Evolutionary conservation across 2,329 filamentous ascomycete genomes (phyloP), one percentile per base, ranked within the genome.

Genomic region (Fusarium sambucinum): DNA sequence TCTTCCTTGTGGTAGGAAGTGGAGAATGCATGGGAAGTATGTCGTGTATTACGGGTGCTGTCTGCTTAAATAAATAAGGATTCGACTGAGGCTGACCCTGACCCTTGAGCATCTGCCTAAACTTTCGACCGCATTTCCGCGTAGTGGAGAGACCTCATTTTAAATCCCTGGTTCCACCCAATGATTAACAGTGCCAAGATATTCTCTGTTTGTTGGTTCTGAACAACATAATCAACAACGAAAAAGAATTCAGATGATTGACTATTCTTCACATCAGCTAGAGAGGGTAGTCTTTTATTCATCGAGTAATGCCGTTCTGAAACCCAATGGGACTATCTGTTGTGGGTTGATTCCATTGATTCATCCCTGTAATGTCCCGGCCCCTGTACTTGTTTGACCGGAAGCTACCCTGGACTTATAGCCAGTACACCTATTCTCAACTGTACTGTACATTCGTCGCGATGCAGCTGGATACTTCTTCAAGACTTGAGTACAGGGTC

Each of bases 11-110:
- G 6, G 35, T 1, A 13, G 5, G 12, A 19, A 12, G 3, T 13
- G n/a, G 19, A 4, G n/a, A 13, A 6, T 4, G 11, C n/a, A 3
- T 2, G 6, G 17, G 12, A 13, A n/a, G n/a, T n/a, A n/a, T n/a
- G n/a, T n/a, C n/a, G 1, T 38, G 11, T 38, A 12, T 38, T 4
- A 13, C 19, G n/a, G 35, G 13, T 14, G n/a, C n/a, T 14, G n/a
- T 8, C 35, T 38, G 12, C 35, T 38, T 19, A 21, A 11, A 38
- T n/a, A 8, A 2, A 5, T 11, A 37, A 19, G n/a, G n/a, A 19
- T 37, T 19, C 19, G 10, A 19, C 12, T 13, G 5, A 38, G n/a
- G 35, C 35, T 38, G n/a, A 21, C n/a, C 3, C 5, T 19, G 12
- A 38, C 35, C 35, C n/a, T 38, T 11, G n/a, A 21, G 6, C 6